Conservation (phyloP, 371 early-diverging fungal species). For the Actinomucor elegans region DNA sequence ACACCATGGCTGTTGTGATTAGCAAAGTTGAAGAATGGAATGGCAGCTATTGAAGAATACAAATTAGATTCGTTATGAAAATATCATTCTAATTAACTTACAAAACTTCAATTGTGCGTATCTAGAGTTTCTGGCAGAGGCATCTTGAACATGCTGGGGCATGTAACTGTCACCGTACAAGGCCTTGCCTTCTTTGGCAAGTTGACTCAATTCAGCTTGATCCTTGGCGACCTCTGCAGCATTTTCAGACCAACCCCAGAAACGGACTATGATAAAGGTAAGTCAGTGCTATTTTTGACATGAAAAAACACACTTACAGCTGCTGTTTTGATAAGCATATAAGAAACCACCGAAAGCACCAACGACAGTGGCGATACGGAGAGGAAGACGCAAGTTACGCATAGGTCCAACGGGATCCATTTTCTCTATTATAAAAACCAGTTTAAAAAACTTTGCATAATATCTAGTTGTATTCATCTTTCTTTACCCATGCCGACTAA, state of each 20-base stretch:
- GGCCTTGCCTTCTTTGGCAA: slow-evolving; percentile 68
- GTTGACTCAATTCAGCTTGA: slow-evolving; percentile 63
- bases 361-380: slow-evolving; percentile 51
- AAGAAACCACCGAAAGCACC: slow-evolving; percentile 74
- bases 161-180: slow-evolving; percentile 70
- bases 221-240: slow-evolving; percentile 75
- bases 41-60: slow-evolving; percentile 40
- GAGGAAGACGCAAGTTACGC: slow-evolving; percentile 50
- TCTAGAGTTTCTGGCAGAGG: slow-evolving; percentile 71
- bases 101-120: slow-evolving; percentile 67
- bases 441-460: neutral
- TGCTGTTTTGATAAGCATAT: slow-evolving; percentile 64
- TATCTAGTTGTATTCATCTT: neutral
- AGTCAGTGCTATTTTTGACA: neutral
- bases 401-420: slow-evolving; percentile 48
- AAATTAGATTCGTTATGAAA: neutral
- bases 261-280: slow-evolving; percentile 64
- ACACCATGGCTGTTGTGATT: slow-evolving; percentile 82
- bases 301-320: slow-evolving; percentile 51
- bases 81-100: slow-evolving; percentile 34
- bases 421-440: slow-evolving; percentile 26
- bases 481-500: slow-evolving; percentile 77
- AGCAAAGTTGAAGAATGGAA: slow-evolving; percentile 84
- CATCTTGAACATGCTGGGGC: slow-evolving; percentile 63
- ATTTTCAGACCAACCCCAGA: slow-evolving; percentile 95